A percentile compares a stretch with the other conserved stretches of the same genome.
Evolutionary conservation across 352 stramenopile species (phyloP).

Genomic region (Globisporangium echinulatum): DNA sequence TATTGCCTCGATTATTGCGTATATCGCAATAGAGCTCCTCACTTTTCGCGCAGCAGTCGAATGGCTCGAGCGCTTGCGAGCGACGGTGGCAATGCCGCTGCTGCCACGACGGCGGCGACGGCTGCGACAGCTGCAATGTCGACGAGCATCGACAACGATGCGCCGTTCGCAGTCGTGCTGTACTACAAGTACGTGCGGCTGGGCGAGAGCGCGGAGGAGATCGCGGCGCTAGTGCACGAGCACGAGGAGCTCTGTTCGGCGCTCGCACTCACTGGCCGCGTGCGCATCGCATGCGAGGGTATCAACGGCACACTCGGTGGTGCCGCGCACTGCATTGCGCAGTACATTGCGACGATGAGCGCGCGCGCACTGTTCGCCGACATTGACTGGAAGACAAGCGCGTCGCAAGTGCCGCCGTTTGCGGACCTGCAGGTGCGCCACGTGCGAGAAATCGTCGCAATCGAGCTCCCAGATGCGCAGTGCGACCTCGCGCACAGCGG

Average conservation of each 20-base stretch:
- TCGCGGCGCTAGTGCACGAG: slow-evolving; percentile 24
- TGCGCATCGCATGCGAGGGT: slow-evolving; percentile 76
- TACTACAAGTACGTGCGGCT: slow-evolving; percentile 83
- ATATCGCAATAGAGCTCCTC: too few species aligned
- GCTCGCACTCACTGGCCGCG: slow-evolving; percentile 55
- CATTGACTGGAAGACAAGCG: slow-evolving; percentile 86
- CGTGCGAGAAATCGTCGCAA: slow-evolving; percentile 67
- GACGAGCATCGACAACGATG: slow-evolving; percentile 6
- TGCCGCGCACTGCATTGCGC: slow-evolving; percentile 25
- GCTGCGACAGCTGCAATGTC: slow-evolving; percentile 4
- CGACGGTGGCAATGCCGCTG: too few species aligned
- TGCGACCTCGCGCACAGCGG: slow-evolving; percentile 44
- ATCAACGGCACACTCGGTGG: slow-evolving; percentile 85
- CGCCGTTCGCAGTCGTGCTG: slow-evolving; percentile 55
- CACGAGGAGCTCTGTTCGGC: slow-evolving; percentile 47
- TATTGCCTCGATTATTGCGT: too few species aligned
- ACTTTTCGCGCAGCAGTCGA: too few species aligned
- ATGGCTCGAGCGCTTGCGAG: too few species aligned
- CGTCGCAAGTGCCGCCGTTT: slow-evolving; percentile 42
- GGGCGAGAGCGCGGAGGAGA: slow-evolving; percentile 30
- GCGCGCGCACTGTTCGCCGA: slow-evolving; percentile 18
- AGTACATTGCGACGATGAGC: slow-evolving; percentile 63
- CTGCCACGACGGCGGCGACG: too few species aligned
- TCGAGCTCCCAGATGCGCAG: slow-evolving; percentile 49
- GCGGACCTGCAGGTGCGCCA: slow-evolving; percentile 60